phyloP scores from a whole-genome alignment of 2,329 filamentous ascomycete genomes.

The Diatrype stigma region DNA sequence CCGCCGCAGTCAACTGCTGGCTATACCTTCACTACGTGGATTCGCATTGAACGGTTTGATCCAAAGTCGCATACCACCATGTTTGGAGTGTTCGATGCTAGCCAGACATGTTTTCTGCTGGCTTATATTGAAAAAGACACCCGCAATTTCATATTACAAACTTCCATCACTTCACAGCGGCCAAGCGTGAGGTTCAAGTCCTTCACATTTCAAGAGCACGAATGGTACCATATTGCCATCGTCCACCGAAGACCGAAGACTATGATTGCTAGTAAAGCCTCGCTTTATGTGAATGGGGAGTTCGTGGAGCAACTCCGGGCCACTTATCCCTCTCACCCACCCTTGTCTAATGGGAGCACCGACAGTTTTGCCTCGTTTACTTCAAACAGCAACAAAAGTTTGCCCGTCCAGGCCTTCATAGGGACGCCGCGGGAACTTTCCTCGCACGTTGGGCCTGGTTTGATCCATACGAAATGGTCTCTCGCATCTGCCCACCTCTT shows the following conservation, averaged over 20 bases:
- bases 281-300: constrained; percentile 87
- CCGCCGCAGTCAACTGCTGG: constrained; percentile 76
- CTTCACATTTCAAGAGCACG: constrained; percentile 66
- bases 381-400: constrained; percentile 51
- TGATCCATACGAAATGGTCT: constrained; percentile 79
- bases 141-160: constrained; percentile 91
- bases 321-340: constrained; percentile 76
- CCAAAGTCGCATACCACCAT: constrained; percentile 82
- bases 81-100: constrained; percentile 90
- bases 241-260: constrained; percentile 78
- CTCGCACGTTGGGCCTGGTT: constrained; percentile 65
- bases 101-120: constrained; percentile 88
- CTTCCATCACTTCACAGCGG: constrained; percentile 78
- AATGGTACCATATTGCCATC: constrained; percentile 91
- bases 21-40: constrained; percentile 88
- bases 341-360: constrained; percentile 56
- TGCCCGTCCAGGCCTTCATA: constrained; percentile 83
- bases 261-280: constrained; percentile 73
- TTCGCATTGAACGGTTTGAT: constrained; percentile 85
- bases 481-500: constrained; percentile 87
- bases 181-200: constrained; percentile 94
- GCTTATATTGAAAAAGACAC: constrained; percentile 93
- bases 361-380: constrained; percentile 69
- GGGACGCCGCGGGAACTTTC: constrained; percentile 90
- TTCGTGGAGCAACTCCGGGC: constrained; percentile 91